Evolutionary conservation across 495 filamentous ascomycete genomes (phyloP).

Genomic region (Neurospora sp.): DNA sequence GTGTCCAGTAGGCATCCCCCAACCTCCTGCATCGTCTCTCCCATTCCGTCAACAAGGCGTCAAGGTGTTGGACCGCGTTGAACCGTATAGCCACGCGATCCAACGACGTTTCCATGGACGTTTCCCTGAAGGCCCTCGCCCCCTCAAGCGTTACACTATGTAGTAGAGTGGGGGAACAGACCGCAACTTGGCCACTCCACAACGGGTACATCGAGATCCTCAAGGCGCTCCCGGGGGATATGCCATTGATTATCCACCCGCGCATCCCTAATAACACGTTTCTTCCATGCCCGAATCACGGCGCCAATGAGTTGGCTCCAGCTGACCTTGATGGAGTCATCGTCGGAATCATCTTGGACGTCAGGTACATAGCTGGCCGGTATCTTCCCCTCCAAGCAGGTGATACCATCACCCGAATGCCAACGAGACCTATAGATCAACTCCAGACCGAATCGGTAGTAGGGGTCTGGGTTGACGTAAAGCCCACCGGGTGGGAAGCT

Average conservation of each 20-base stretch:
- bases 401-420: too few relatives aligned
- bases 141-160: neutral
- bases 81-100: neutral
- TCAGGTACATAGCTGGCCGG: neutral
- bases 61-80: neutral
- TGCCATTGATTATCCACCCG: too few relatives aligned
- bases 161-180: too few relatives aligned
- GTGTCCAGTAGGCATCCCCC: neutral
- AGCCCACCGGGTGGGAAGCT: neutral
- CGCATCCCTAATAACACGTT: neutral
- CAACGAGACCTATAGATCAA: neutral
- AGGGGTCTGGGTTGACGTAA: neutral
- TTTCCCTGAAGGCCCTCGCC: neutral
- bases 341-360: neutral
- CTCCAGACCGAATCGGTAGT: neutral
- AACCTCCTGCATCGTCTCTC: neutral
- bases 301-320: neutral
- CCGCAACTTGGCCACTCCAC: too few relatives aligned
- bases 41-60: neutral
- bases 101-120: neutral
- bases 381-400: neutral
- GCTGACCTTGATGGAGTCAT: neutral
- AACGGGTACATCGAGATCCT: too few relatives aligned
- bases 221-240: too few relatives aligned
- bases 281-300: neutral